Evolutionary conservation across 306 rosid genomes (phyloP).

Genomic region (Ziziphus jujuba): DNA sequence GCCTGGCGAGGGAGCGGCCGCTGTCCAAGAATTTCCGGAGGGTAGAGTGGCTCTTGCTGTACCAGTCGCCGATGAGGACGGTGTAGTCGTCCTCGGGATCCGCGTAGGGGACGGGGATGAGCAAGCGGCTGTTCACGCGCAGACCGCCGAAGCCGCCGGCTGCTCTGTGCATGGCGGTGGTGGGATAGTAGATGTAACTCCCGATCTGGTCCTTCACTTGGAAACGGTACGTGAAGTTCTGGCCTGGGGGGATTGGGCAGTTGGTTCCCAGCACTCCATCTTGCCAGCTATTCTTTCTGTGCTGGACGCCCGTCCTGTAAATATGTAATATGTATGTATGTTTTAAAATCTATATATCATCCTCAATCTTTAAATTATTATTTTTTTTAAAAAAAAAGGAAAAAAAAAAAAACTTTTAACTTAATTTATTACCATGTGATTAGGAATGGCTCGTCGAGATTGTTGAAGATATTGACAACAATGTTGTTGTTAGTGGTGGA

Average conservation of each 20-base stretch:
- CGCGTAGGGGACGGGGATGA: slow-evolving; percentile 79
- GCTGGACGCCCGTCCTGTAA: slow-evolving; percentile 66
- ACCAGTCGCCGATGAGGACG: slow-evolving; percentile 79
- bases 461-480: slow-evolving; percentile 63
- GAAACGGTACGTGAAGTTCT: slow-evolving; percentile 65
- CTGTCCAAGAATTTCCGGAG: slow-evolving; percentile 50
- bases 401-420: no score
- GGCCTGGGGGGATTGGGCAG: slow-evolving; percentile 70
- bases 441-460: slow-evolving; percentile 82
- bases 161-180: slow-evolving; percentile 52
- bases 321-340: no score
- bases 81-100: slow-evolving; percentile 89
- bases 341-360: no score
- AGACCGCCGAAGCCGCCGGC: slow-evolving; percentile 79
- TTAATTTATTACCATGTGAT: slow-evolving; percentile 68
- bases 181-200: slow-evolving; percentile 63
- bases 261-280: slow-evolving; percentile 70
- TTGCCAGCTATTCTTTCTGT: slow-evolving; percentile 85
- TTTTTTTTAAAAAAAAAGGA: no score
- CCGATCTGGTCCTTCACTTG: slow-evolving; percentile 95
- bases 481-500: slow-evolving; percentile 77
- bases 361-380: no score
- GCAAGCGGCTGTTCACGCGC: slow-evolving; percentile 57
- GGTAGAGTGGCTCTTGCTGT: slow-evolving; percentile 57
- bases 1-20: slow-evolving; percentile 58